phyloP scores from a whole-genome alignment of 352 stramenopile genomes.

The Phytophthora hibernalis region DNA sequence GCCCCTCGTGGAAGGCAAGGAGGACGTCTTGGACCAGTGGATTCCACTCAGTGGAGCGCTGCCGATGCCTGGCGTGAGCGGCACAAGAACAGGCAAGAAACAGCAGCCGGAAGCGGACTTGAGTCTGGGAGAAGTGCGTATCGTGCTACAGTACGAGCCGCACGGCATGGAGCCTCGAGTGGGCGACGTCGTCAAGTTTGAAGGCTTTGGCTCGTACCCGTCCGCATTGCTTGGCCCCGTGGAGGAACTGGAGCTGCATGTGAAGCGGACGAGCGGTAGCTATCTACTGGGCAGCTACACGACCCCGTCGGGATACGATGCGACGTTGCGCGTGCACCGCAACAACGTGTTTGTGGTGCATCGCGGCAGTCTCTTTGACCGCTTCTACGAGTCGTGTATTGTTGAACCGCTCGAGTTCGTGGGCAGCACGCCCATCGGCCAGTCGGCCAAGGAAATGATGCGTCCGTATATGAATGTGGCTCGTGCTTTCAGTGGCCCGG shows the following conservation, averaged over 20 bases:
- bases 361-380: constrained; percentile 72
- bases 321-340: constrained; percentile 66
- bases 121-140: constrained; percentile 72
- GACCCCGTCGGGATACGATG: constrained; percentile 74
- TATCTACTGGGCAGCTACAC: constrained; percentile 79
- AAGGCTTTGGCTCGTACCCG: constrained; percentile 79
- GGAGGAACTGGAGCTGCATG: constrained; percentile 76
- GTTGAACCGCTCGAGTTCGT: constrained; percentile 80
- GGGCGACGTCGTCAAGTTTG: constrained; percentile 78
- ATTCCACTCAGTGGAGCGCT: constrained; percentile 67
- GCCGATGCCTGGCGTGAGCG: constrained; percentile 14
- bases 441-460: constrained; percentile 58
- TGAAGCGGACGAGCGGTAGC: constrained; percentile 85
- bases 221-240: constrained; percentile 67
- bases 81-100: constrained; percentile 43
- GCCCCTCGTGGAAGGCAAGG: constrained; percentile 72
- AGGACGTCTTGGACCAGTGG: constrained; percentile 84
- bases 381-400: constrained; percentile 72
- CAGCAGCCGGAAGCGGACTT: constrained; percentile 49
- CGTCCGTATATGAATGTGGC: constrained; percentile 76
- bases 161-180: constrained; percentile 79
- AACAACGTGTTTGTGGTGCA: constrained; percentile 85
- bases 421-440: constrained; percentile 65
- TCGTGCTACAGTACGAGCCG: constrained; percentile 84
- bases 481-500: constrained; percentile 71